These are phyloP conservation scores for Lactarius akahatsu DNA, from an alignment of 768 basidiomycete genomes.

Conservation along the genomic window DNA sequence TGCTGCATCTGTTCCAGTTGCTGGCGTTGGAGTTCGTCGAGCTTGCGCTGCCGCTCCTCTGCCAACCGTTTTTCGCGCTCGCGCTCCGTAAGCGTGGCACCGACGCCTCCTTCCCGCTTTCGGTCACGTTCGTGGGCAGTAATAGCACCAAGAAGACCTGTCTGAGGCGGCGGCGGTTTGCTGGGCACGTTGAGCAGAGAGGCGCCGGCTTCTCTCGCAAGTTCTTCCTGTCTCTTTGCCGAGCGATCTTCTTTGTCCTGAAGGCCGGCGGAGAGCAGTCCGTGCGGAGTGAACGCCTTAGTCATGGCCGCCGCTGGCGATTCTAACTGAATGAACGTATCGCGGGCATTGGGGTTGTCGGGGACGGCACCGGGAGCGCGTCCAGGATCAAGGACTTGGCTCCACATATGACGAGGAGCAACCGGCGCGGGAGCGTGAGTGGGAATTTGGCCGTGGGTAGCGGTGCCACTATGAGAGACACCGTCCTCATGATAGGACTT, in stretches of 20 bases:
- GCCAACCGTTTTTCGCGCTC: slow-evolving; percentile 90
- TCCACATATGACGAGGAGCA: slow-evolving; percentile 79
- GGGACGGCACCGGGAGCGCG: slow-evolving; percentile 46
- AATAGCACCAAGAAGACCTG: slow-evolving; percentile 93
- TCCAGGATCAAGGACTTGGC: slow-evolving; percentile 77
- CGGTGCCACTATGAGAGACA: slow-evolving; percentile 17
- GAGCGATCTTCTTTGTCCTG: slow-evolving; percentile 96
- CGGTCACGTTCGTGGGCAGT: slow-evolving; percentile 93
- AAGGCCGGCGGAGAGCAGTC: slow-evolving; percentile 89
- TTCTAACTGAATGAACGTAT: slow-evolving; percentile 77
- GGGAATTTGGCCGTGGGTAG: slow-evolving; percentile 17
- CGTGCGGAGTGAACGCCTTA: slow-evolving; percentile 93
- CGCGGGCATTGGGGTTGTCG: slow-evolving; percentile 38
- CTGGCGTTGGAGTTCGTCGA: slow-evolving; percentile 86
- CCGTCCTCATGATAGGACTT: slow-evolving; percentile 59
- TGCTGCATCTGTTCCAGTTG: slow-evolving; percentile 90
- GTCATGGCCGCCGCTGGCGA: slow-evolving; percentile 71
- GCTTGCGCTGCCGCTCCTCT: slow-evolving; percentile 89
- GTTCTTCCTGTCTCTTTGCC: slow-evolving; percentile 91
- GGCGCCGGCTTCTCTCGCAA: slow-evolving; percentile 87
- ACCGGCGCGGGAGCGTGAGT: slow-evolving; percentile 35
- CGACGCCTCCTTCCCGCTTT: slow-evolving; percentile 92
- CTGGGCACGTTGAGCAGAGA: slow-evolving; percentile 94
- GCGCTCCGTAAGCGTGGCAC: slow-evolving; percentile 90
- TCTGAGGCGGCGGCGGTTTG: slow-evolving; percentile 93